Conservation (phyloP, 2,329 filamentous ascomycete species). For the Cordyceps cateniannulata region DNA sequence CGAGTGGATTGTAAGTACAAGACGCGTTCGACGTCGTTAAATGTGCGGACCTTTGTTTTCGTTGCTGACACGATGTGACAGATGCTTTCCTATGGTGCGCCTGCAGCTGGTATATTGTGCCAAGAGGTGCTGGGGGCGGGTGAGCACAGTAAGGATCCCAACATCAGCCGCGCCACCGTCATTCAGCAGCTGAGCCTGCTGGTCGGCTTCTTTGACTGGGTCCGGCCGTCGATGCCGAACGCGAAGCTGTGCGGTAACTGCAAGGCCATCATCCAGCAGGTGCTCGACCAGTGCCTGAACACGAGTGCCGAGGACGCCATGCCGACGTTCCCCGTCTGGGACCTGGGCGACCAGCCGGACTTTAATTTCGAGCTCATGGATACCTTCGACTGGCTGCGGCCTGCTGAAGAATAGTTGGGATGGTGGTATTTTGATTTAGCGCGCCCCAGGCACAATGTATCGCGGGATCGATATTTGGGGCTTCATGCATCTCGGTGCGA, state of each 20-base stretch:
- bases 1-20: conserved; percentile 40
- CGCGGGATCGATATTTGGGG: not conserved
- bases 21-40: too few species aligned
- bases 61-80: conserved; percentile 16
- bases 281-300: conserved; percentile 44
- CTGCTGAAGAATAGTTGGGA: not conserved
- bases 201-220: conserved; percentile 45
- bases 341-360: conserved; percentile 20
- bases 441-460: conserved; percentile 12
- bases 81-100: conserved; percentile 45
- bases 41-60: not conserved
- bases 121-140: conserved; percentile 41
- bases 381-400: conserved; percentile 33
- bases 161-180: conserved; percentile 39
- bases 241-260: conserved; percentile 40
- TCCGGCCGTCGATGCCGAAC: conserved; percentile 41
- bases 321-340: conserved; percentile 28
- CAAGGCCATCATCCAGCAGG: conserved; percentile 42
- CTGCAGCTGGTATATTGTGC: conserved; percentile 43
- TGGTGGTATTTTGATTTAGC: not conserved
- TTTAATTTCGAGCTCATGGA: conserved; percentile 37
- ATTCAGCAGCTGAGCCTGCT: conserved; percentile 46
- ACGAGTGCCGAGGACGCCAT: conserved; percentile 20
- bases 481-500: not conserved
- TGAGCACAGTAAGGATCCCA: conserved; percentile 25